Percentiles rank a stretch among this genome's conserved stretches.
Evolutionary conservation across 73 alveolate genomes (phyloP).

Genomic region (Tetrahymena borealis): DNA sequence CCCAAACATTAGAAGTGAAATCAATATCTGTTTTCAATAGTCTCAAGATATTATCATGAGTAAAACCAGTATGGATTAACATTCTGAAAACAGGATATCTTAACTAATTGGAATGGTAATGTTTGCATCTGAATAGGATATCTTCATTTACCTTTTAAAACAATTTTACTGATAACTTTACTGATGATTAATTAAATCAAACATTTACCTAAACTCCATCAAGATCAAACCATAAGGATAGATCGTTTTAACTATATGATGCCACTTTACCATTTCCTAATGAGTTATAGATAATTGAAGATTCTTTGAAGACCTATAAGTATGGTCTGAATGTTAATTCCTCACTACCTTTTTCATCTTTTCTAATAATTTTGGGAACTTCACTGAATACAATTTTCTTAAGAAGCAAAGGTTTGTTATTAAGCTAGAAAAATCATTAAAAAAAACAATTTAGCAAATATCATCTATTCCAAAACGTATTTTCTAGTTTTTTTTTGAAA

Average conservation of each 20-base stretch:
- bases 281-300: background rate
- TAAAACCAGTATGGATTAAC: background rate
- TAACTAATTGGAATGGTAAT: background rate
- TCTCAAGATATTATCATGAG: background rate
- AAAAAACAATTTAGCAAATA: too few species aligned
- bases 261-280: background rate
- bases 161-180: background rate
- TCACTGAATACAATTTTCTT: background rate
- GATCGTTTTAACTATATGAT: background rate
- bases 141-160: background rate
- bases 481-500: too few species aligned
- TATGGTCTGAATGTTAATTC: background rate
- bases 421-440: background rate
- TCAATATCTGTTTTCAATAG: background rate
- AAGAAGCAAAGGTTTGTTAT: background rate
- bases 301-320: background rate
- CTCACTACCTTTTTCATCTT: background rate
- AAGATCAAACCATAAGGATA: background rate
- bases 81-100: background rate
- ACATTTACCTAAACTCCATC: background rate
- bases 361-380: background rate
- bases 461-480: too few species aligned
- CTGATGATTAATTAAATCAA: background rate
- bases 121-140: background rate
- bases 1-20: background rate